phyloP scores from a whole-genome alignment of 1,284 basidiomycete species.

The Fomitopsis pinicola region DNA sequence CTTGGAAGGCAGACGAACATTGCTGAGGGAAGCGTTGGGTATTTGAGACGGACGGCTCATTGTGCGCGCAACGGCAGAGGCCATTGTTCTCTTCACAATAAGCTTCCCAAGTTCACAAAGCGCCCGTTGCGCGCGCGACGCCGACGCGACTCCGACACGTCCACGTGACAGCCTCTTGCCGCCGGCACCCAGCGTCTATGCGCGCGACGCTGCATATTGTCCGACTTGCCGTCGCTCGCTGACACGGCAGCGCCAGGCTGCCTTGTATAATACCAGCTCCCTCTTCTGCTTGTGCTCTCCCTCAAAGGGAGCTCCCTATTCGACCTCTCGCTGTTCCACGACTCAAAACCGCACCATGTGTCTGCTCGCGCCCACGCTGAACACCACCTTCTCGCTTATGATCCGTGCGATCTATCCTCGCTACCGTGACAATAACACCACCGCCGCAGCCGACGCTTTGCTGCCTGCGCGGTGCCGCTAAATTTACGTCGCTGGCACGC shows the following conservation, averaged over 20 bases:
- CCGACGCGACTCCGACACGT: neutral
- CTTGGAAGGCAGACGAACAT: conserved; percentile 12
- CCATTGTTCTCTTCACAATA: conserved; percentile 20
- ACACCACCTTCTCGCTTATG: neutral
- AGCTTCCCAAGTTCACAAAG: neutral
- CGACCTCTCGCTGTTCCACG: neutral
- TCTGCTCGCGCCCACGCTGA: neutral
- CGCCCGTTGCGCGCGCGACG: neutral
- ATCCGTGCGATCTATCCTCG: neutral
- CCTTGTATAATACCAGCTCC: neutral
- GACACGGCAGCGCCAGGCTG: neutral
- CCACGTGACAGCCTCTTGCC: neutral
- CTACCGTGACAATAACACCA: neutral
- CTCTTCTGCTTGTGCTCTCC: neutral
- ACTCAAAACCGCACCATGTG: neutral
- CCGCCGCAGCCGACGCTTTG: neutral
- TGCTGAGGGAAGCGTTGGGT: conserved; percentile 1
- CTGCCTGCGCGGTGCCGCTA: neutral
- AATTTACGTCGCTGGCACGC: neutral
- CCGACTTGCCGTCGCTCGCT: neutral
- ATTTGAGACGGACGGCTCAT: conserved; percentile 19
- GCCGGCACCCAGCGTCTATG: neutral
- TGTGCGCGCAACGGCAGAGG: neutral
- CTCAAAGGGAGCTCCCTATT: neutral
- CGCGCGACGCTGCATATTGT: neutral